Evolutionary conservation across 306 rosid genomes (phyloP).

Genomic region (Sicyos edulis): DNA sequence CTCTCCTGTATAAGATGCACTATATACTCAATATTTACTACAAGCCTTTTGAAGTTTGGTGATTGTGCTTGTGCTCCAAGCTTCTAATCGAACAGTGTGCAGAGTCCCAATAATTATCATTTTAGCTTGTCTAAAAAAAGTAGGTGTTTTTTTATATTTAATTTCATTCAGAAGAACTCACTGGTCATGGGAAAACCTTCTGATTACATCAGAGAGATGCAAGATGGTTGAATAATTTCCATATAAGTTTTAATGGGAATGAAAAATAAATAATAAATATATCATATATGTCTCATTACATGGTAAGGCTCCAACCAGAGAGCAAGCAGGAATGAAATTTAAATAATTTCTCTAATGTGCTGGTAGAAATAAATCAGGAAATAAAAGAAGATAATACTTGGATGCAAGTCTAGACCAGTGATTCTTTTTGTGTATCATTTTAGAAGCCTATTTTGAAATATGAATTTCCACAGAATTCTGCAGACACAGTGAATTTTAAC

Average conservation of each 20-base stretch:
- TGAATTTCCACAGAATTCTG: constrained; percentile 42
- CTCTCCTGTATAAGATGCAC: no score
- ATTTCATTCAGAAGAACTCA: neutral
- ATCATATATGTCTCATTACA: neutral
- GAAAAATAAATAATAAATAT: constrained; percentile 1
- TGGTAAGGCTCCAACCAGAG: constrained; percentile 3
- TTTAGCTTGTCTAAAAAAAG: neutral
- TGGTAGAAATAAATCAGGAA: neutral
- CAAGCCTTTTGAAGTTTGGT: neutral
- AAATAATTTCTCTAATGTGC: neutral
- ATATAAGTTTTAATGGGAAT: neutral
- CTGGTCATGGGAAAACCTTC: neutral
- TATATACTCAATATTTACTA: neutral
- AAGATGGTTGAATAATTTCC: neutral
- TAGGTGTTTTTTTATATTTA: neutral
- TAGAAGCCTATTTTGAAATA: constrained; percentile 24
- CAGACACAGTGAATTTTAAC: constrained; percentile 49
- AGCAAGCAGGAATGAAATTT: neutral
- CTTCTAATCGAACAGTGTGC: neutral
- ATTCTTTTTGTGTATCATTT: constrained; percentile 13
- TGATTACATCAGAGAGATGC: neutral
- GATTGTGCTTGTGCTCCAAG: neutral
- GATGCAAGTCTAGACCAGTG: constrained; percentile 7
- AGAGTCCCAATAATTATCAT: neutral
- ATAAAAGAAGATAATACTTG: constrained; percentile 20